A percentile compares a stretch with the other conserved stretches of the same genome.
Evolutionary conservation across 768 basidiomycete genomes (phyloP).

Genomic region (Lactarius pseudohatsudake): DNA sequence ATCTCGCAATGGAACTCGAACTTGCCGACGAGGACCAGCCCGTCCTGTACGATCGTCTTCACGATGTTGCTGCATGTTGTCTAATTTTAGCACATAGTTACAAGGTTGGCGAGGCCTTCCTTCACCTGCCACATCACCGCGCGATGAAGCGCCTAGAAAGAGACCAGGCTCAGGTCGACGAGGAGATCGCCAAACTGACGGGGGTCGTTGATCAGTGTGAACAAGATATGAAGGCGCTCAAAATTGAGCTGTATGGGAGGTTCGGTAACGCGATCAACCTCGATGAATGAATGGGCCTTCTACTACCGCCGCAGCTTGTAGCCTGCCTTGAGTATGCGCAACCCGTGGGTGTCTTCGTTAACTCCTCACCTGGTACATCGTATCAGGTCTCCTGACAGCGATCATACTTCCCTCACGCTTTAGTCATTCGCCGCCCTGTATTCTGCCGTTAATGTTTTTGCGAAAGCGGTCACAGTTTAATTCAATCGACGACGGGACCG

Average conservation of each 20-base stretch:
- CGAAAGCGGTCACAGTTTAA: neutral
- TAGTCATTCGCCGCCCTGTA: neutral
- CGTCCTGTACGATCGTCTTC: constrained; percentile 57
- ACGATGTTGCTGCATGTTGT: constrained; percentile 7
- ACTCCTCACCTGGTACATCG: neutral
- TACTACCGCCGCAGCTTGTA: neutral
- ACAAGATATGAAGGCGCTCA: constrained; percentile 75
- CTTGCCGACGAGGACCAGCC: constrained; percentile 82
- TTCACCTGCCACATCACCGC: constrained; percentile 67
- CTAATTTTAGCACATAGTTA: constrained; percentile 51
- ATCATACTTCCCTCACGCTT: neutral
- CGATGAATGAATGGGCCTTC: constrained; percentile 54
- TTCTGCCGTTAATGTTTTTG: neutral
- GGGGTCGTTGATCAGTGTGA: constrained; percentile 63
- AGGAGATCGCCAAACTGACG: constrained; percentile 52
- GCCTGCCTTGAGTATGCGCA: neutral
- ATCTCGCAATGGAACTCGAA: constrained; percentile 84
- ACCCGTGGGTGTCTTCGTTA: neutral
- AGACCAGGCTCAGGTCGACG: constrained; percentile 61
- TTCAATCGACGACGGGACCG: neutral
- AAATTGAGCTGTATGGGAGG: constrained; percentile 80
- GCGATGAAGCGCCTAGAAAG: constrained; percentile 72
- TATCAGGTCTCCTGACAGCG: neutral
- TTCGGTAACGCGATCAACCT: constrained; percentile 93
- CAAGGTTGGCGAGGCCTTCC: constrained; percentile 85